Base-by-base conservation (phyloP, 192 early-diverging fungal genomes). In the Radiomyces spectabilis region DNA sequence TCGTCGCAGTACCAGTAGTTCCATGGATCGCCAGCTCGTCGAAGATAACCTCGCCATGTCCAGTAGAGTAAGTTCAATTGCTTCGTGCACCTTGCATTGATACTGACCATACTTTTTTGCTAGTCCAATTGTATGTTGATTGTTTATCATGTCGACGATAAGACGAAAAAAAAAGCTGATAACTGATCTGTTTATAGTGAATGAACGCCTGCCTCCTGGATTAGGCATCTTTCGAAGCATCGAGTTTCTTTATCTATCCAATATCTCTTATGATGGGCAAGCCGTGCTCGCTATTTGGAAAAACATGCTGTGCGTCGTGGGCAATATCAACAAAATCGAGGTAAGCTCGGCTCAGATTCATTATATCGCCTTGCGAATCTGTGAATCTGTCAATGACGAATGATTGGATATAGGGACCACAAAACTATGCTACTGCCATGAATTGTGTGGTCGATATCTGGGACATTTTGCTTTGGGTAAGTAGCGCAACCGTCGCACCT, bases 251-350 rank as follows among this genome's bases (percentile, higher is more conserved):
- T 72, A 84, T 40, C 33, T 88, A 15, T 57, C 59, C 2, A 52
- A 57, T 33, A 55, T 74, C n/a, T 34, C 50, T 9, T 79, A 78
- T 63, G 64, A 66, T 46, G 55, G 53, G 0, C 64, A 65, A 27
- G 42, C 40, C 16, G 69, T 75, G 3, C 57, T 83, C 4, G 61
- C 57, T 4, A 41, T 80, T 5, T 94, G 90, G 90, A 91, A 91
- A 43, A 90, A 90, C 47, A 69, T 91, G 51, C 51, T 94, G 12
- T 87, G 85, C 61, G 63, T 83, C 5, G 44, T 93, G 25, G 91
- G 91, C 0, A 82, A 90, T 51, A 38, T 87, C 4, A 90, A 90
- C 46, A 42, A 72, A 8, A 87, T 92, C 24, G 45, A 78, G 61
- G 82, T 85, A 66, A 25, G 29, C 13, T 34, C 51, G 45, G 10